These are phyloP conservation scores for Asterionellopsis glacialis DNA, from an alignment of 108 stramenopile species.

Conservation along the genomic window DNA sequence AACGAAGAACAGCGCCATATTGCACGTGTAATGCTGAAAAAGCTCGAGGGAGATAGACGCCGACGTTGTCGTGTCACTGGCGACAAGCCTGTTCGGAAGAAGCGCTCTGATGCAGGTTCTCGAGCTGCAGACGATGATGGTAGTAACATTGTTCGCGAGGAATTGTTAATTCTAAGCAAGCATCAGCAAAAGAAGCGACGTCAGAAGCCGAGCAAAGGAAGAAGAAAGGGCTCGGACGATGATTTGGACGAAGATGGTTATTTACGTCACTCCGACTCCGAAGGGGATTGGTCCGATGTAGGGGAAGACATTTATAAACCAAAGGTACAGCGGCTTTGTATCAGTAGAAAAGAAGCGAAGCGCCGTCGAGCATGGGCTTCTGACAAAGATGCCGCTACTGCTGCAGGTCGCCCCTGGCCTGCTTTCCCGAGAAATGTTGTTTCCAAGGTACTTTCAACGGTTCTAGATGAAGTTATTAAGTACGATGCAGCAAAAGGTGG, in stretches of 20 bases:
- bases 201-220: constrained; percentile 28
- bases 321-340: constrained; percentile 32
- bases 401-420: constrained; percentile 81
- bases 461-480: constrained; percentile 73
- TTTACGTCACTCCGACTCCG: constrained; percentile 71
- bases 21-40: constrained; percentile 56
- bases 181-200: constrained; percentile 47
- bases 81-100: constrained; percentile 2
- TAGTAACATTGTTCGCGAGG: constrained; percentile 49
- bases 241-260: constrained; percentile 57
- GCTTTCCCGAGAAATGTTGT: constrained; percentile 70
- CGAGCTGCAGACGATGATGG: constrained; percentile 20
- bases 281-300: constrained; percentile 81
- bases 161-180: constrained; percentile 63
- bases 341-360: constrained; percentile 69
- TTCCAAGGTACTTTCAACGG: constrained; percentile 47
- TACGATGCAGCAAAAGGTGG: constrained; percentile 65
- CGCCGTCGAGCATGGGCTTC: constrained; percentile 80
- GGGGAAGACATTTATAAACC: constrained; percentile 50
- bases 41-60: constrained; percentile 74
- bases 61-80: constrained; percentile 71
- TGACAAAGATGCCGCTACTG: constrained; percentile 66
- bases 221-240: constrained; percentile 2
- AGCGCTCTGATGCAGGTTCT: constrained; percentile 4
- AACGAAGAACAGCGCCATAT: constrained; percentile 64